Evolutionary conservation across 2,329 filamentous ascomycete species (phyloP).

Genomic region (Colletotrichum chrysophilum): DNA sequence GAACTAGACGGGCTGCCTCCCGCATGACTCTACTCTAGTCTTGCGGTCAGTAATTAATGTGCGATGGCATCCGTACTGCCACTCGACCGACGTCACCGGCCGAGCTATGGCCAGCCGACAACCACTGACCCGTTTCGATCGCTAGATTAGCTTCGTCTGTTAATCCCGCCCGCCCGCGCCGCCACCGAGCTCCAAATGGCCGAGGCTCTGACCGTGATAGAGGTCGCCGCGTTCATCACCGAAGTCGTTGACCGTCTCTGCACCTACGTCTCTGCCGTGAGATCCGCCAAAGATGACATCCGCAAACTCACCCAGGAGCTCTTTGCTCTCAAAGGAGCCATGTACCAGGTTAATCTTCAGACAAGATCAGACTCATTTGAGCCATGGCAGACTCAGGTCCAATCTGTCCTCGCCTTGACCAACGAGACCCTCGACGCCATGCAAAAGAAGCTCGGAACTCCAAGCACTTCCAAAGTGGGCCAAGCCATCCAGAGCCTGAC

Average conservation of each 20-base stretch:
- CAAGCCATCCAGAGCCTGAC: constrained; percentile 13
- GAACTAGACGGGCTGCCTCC: background rate
- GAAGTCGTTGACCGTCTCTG: constrained; percentile 25
- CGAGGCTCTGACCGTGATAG: constrained; percentile 23
- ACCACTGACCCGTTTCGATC: background rate
- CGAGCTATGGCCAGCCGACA: background rate
- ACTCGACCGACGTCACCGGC: background rate
- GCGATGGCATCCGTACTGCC: background rate
- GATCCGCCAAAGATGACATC: constrained; percentile 28
- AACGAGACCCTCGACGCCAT: constrained; percentile 25
- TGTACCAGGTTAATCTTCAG: constrained; percentile 25
- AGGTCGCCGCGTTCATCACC: constrained; percentile 23
- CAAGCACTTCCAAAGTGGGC: constrained; percentile 15
- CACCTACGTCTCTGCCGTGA: constrained; percentile 21
- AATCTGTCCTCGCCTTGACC: constrained; percentile 25
- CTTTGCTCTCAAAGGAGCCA: constrained; percentile 26
- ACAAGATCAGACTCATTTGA: background rate
- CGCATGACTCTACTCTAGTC: background rate
- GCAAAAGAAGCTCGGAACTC: constrained; percentile 17
- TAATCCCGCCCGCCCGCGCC: background rate
- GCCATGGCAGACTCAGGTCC: constrained; percentile 5
- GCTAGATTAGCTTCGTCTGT: background rate
- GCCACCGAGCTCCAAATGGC: constrained; percentile 17
- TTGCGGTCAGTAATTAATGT: background rate
- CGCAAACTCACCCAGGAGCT: constrained; percentile 28